Conservation (phyloP, 108 stramenopile genomes). For the Nitzschia sp. region DNA sequence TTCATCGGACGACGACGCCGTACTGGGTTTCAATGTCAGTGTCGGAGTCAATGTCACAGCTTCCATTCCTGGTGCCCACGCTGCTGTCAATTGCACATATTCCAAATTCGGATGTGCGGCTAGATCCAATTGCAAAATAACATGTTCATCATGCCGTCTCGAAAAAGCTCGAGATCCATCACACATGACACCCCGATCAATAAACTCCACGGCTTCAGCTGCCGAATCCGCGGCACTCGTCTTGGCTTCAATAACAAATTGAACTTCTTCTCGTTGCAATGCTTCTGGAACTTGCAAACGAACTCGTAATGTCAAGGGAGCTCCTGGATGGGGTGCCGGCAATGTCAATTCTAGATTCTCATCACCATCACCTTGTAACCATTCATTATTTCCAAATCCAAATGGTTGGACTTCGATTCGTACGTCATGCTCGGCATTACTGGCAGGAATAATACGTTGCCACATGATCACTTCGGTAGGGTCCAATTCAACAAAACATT, state of each 20-base stretch:
- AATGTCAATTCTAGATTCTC: not conserved
- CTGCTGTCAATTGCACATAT: slow-evolving; percentile 31
- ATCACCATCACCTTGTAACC: slow-evolving; percentile 7
- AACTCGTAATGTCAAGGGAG: slow-evolving; percentile 7
- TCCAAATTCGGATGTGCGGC: not conserved
- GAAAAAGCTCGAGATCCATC: slow-evolving; percentile 45
- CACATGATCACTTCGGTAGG: slow-evolving; percentile 46
- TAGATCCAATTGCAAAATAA: slow-evolving; percentile 26
- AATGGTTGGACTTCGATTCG: slow-evolving; percentile 33
- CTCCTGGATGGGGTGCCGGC: not conserved
- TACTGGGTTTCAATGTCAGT: slow-evolving; percentile 3
- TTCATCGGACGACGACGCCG: too few species aligned
- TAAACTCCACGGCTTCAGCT: slow-evolving; percentile 31
- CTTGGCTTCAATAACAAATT: slow-evolving; percentile 46
- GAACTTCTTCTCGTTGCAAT: slow-evolving; percentile 18
- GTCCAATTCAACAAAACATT: slow-evolving; percentile 54
- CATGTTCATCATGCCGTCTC: slow-evolving; percentile 17
- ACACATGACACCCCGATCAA: slow-evolving; percentile 33
- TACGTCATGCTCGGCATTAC: slow-evolving; percentile 30
- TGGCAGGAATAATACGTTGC: slow-evolving; percentile 23
- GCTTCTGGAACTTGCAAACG: slow-evolving; percentile 35
- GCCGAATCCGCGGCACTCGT: slow-evolving; percentile 3
- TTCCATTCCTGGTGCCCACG: slow-evolving; percentile 47
- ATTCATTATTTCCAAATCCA: slow-evolving; percentile 5
- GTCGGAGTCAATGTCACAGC: slow-evolving; percentile 47